Percentiles rank a stretch among this genome's conserved stretches.
Conservation (phyloP, 2,329 filamentous ascomycete genomes). For the Didymellaceae sp. region DNA sequence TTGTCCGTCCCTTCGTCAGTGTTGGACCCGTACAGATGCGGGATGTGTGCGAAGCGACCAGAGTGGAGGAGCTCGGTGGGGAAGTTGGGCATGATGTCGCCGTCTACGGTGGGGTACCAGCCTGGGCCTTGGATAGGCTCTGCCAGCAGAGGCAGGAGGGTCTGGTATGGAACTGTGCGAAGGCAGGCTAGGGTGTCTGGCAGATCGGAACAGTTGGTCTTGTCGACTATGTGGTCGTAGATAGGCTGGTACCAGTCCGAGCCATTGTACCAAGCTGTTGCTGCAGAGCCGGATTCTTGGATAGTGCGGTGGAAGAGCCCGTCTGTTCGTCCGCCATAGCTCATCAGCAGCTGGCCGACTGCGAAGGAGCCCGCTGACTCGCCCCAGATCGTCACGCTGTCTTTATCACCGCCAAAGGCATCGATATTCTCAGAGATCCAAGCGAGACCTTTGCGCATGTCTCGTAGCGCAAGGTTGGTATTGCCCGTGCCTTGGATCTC, state of each 20-base stretch:
- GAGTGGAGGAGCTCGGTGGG: slow-evolving; percentile 61
- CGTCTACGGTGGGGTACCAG: slow-evolving; percentile 60
- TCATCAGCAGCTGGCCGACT: slow-evolving; percentile 45
- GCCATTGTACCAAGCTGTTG: slow-evolving; percentile 50
- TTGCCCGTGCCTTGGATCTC: slow-evolving; percentile 57
- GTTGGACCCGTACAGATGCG: slow-evolving; percentile 69
- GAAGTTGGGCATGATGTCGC: slow-evolving; percentile 62
- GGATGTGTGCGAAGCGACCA: slow-evolving; percentile 68
- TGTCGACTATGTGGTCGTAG: slow-evolving; percentile 44
- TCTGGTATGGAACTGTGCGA: slow-evolving; percentile 65
- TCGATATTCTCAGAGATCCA: slow-evolving; percentile 55
- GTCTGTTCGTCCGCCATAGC: slow-evolving; percentile 44
- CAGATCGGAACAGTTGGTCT: slow-evolving; percentile 64
- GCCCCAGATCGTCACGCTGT: slow-evolving; percentile 56
- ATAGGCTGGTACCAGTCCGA: slow-evolving; percentile 59
- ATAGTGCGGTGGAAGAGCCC: slow-evolving; percentile 47
- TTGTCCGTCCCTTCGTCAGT: slow-evolving; percentile 70
- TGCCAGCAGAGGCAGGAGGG: slow-evolving; percentile 63
- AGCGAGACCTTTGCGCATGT: slow-evolving; percentile 56
- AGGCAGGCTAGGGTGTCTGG: slow-evolving; percentile 56
- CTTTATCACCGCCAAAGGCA: slow-evolving; percentile 51
- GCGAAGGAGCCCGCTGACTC: slow-evolving; percentile 54
- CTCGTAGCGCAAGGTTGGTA: slow-evolving; percentile 42
- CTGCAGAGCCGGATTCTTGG: slow-evolving; percentile 47
- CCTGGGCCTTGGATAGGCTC: slow-evolving; percentile 45